Base-by-base conservation (phyloP, 192 early-diverging fungal species). In the Entomortierella lignicola region DNA sequence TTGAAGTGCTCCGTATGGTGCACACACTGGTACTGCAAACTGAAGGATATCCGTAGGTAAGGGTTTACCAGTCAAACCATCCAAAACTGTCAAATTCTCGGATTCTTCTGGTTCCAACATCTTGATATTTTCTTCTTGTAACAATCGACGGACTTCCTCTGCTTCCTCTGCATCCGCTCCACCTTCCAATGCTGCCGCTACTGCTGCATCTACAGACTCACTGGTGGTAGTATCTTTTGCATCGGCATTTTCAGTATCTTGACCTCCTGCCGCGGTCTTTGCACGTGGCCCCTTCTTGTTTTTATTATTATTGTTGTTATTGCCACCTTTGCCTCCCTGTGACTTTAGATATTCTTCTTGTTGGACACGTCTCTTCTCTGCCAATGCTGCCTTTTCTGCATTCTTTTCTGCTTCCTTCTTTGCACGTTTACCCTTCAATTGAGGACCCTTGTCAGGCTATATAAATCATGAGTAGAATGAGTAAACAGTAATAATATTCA, bases 11-110 rank as follows among this genome's bases (percentile, higher is more conserved):
- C 69, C 65, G 87, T 97, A 99, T 0, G 97, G 98, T 1, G 95
- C 97, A 80, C 97, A 97, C 11, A 99, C 93, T 0, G 98, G 95
- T 12, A 99, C 86, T 13, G 94, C 96, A 83, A 90, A 90, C 44
- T 89, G 84, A 18, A 99, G 71, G 34, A 89, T 91, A 83, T 99
- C 98, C 1, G 90, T 86, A 0, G 90, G 83, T 41, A 92, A 71
- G 5, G 98, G 98, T 26, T 88, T 73, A 8, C 91, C 87, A 1
- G 95, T 98, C 58, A 99, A 83, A 15, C 85, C 85, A 83, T 98
- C 96, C 29, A 98, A 81, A 6, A 90, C 85, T 11, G 88, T 85
- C 48, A 92, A 54, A 51, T 84, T 89, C 17, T 86, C 88, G 69
- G 84, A 59, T 51, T 86, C 84, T 30, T 85, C 86, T 8, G 72